Percentiles rank a stretch among this genome's conserved stretches.
phyloP scores from a whole-genome alignment of 2,329 filamentous ascomycete species.

The Aspergillus ruber region DNA sequence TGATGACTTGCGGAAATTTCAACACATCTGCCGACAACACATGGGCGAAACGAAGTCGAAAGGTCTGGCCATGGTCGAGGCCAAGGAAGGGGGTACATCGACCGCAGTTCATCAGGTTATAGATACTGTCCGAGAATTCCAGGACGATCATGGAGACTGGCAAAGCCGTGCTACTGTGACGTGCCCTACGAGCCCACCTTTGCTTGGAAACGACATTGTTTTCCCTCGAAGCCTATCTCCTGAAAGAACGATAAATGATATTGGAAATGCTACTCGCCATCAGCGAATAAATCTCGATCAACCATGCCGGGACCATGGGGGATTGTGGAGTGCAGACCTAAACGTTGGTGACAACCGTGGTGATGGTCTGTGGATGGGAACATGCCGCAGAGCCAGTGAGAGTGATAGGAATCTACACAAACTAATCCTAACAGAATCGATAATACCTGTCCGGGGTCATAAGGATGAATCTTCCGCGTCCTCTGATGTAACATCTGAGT shows the following conservation, averaged over 20 bases:
- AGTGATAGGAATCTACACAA: constrained; percentile 7
- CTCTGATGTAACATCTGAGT: background rate
- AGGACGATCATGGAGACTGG: background rate
- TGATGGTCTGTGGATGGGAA: constrained; percentile 39
- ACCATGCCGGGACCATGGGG: constrained; percentile 49
- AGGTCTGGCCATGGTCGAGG: constrained; percentile 26
- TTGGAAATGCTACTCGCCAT: constrained; percentile 57
- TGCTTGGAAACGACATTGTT: constrained; percentile 74
- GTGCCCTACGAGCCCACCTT: constrained; percentile 65
- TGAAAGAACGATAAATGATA: constrained; percentile 75
- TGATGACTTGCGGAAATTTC: constrained; percentile 61
- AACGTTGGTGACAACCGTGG: constrained; percentile 16
- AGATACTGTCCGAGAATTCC: constrained; percentile 1
- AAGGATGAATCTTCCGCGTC: background rate
- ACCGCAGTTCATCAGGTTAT: background rate
- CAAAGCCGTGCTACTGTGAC: constrained; percentile 11
- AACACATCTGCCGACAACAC: constrained; percentile 68
- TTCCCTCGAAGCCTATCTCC: constrained; percentile 81
- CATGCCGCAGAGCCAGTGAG: constrained; percentile 25
- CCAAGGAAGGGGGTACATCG: constrained; percentile 12
- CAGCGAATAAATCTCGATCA: constrained; percentile 41
- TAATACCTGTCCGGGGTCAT: constrained; percentile 12
- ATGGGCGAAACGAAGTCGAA: constrained; percentile 56
- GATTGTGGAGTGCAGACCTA: constrained; percentile 70
- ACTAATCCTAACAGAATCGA: constrained; percentile 16